These are phyloP conservation scores for Heimioporus sp. DNA, from an alignment of 768 basidiomycete species.

Conservation along the genomic window DNA sequence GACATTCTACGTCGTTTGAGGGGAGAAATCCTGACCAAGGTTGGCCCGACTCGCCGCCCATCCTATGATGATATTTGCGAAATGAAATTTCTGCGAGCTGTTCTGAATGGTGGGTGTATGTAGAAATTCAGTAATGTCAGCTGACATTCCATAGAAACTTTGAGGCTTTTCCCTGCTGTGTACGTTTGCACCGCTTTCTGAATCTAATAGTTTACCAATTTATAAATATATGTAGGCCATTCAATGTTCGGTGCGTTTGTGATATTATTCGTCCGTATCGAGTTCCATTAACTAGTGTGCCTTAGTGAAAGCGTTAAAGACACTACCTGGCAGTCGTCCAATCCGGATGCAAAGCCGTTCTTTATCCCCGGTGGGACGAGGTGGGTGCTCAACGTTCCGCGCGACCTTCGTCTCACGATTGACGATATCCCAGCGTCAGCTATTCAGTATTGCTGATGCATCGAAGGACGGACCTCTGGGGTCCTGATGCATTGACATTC, in stretches of 20 bases:
- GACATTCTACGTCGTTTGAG: slow-evolving; percentile 36
- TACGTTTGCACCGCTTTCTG: slow-evolving; percentile 8
- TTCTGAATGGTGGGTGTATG: slow-evolving; percentile 37
- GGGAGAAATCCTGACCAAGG: slow-evolving; percentile 38
- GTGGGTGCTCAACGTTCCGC: slow-evolving; percentile 9
- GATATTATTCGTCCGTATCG: not conserved
- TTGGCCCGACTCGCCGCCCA: slow-evolving; percentile 36
- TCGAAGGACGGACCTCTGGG: too few species aligned
- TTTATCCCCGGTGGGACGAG: slow-evolving; percentile 24
- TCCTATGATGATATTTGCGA: slow-evolving; percentile 40
- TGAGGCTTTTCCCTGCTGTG: slow-evolving; percentile 34
- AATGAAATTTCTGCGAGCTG: slow-evolving; percentile 43
- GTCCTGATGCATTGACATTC: too few species aligned
- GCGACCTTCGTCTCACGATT: not conserved
- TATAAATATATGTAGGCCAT: slow-evolving; percentile 22
- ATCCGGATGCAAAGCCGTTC: slow-evolving; percentile 23
- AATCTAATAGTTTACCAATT: not conserved
- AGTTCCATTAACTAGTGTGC: not conserved
- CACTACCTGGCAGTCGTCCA: slow-evolving; percentile 22
- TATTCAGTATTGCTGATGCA: slow-evolving; percentile 22
- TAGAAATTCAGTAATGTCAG: not conserved
- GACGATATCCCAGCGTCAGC: slow-evolving; percentile 11
- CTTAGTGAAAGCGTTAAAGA: slow-evolving; percentile 21
- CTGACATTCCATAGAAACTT: slow-evolving; percentile 23
- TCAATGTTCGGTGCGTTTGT: slow-evolving; percentile 30